phyloP scores from a whole-genome alignment of 2,329 filamentous ascomycete genomes.

The Xylariaceae sp. region DNA sequence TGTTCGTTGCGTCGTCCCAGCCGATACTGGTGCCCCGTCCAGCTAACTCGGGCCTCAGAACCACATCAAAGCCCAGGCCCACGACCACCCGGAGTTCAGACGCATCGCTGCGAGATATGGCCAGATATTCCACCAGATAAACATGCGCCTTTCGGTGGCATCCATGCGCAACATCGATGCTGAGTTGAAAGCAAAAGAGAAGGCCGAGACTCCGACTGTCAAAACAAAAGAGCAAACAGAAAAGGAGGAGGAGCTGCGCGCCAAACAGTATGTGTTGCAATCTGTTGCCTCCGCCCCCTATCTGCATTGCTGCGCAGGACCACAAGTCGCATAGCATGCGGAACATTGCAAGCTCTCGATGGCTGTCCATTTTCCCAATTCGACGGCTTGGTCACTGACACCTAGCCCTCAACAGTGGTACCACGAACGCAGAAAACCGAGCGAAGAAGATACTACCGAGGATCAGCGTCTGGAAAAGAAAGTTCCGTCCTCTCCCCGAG shows the following conservation, averaged over 20 bases:
- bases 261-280: slow-evolving; percentile 31
- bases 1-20: slow-evolving; percentile 41
- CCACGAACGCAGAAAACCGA: slow-evolving; percentile 33
- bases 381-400: too few relatives aligned
- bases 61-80: slow-evolving; percentile 63
- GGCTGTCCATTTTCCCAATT: too few relatives aligned
- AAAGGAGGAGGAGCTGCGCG: slow-evolving; percentile 49
- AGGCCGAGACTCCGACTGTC: slow-evolving; percentile 61
- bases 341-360: too few relatives aligned
- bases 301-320: too few relatives aligned
- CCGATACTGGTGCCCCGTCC: not conserved
- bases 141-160: slow-evolving; percentile 63
- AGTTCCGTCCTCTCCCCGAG: slow-evolving; percentile 62
- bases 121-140: slow-evolving; percentile 63
- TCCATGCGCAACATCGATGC: slow-evolving; percentile 56
- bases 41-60: slow-evolving; percentile 44
- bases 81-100: slow-evolving; percentile 62
- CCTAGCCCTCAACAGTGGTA: slow-evolving; percentile 22
- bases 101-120: slow-evolving; percentile 60
- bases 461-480: slow-evolving; percentile 59
- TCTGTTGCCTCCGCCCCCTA: too few relatives aligned
- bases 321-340: too few relatives aligned
- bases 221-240: slow-evolving; percentile 61
- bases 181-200: slow-evolving; percentile 58
- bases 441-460: slow-evolving; percentile 30